Conservation (phyloP, 306 rosid species). For the Purshia tridentata region DNA sequence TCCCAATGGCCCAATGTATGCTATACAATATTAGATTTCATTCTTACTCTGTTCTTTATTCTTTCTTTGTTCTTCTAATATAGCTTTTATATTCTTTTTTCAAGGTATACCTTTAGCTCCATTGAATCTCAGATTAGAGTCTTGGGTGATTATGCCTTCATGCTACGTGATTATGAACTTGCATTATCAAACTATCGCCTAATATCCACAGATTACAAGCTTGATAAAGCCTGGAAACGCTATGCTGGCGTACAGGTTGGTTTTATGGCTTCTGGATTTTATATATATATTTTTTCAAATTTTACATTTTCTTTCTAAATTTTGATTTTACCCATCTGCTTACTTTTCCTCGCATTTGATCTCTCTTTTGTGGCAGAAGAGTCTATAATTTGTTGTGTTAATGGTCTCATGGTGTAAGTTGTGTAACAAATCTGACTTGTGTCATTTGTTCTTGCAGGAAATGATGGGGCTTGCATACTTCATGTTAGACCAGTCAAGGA, state of each 20-base stretch:
- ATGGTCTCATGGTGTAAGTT: constrained; percentile 7
- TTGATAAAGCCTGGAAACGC: constrained; percentile 99
- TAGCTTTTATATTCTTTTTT: constrained; percentile 37
- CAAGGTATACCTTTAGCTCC: constrained; percentile 88
- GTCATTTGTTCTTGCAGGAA: constrained; percentile 60
- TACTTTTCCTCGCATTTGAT: constrained; percentile 7
- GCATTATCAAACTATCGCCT: constrained; percentile 93
- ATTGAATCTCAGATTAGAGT: constrained; percentile 93
- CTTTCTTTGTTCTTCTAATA: constrained; percentile 35
- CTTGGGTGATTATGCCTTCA: constrained; percentile 98
- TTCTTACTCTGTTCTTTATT: constrained; percentile 21
- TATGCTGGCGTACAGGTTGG: constrained; percentile 94
- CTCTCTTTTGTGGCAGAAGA: not conserved
- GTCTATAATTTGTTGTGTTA: constrained; percentile 18
- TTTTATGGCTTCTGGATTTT: not conserved
- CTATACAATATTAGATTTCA: constrained; percentile 20
- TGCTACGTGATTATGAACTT: constrained; percentile 96
- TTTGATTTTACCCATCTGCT: constrained; percentile 2
- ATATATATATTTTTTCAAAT: not conserved
- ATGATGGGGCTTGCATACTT: constrained; percentile 95
- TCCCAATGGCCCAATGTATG: constrained; percentile 75
- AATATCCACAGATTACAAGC: constrained; percentile 96
- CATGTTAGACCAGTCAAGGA: constrained; percentile 89
- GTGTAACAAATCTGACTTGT: constrained; percentile 21
- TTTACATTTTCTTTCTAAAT: not conserved